Percentiles rank a stretch among this genome's conserved stretches.
Conservation (phyloP, 1,284 basidiomycete species). For the Hemileia vastatrix region DNA sequence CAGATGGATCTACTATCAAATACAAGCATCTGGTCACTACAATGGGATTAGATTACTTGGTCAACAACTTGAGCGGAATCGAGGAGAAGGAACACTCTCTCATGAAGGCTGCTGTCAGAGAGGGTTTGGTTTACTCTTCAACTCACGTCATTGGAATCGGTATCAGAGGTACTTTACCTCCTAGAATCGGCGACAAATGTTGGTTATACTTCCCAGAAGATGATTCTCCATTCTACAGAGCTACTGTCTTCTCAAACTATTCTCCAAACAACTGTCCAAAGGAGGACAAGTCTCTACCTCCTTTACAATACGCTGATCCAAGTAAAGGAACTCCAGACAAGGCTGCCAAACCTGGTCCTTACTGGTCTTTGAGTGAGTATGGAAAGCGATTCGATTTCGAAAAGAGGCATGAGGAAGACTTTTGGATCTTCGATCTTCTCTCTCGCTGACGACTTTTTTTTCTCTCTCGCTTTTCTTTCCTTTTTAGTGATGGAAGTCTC, state of each 20-base stretch:
- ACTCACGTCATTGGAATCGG: conserved; percentile 45
- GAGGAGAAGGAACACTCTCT: too few relatives aligned
- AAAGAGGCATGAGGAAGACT: background rate
- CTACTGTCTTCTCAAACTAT: conserved; percentile 45
- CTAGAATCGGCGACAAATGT: conserved; percentile 44
- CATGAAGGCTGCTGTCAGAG: conserved; percentile 36
- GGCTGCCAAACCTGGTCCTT: conserved; percentile 38
- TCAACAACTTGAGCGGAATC: conserved; percentile 29
- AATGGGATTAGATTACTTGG: conserved; percentile 39
- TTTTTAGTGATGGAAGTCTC: conserved; percentile 45
- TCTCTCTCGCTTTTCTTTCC: background rate
- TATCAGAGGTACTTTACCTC: conserved; percentile 39
- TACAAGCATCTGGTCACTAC: conserved; percentile 44
- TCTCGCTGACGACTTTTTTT: background rate
- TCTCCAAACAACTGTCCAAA: conserved; percentile 43
- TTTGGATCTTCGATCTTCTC: too few relatives aligned
- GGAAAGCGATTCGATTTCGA: background rate
- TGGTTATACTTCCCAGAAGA: conserved; percentile 46
- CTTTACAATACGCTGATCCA: conserved; percentile 42
- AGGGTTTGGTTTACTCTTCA: conserved; percentile 38
- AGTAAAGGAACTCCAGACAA: conserved; percentile 35
- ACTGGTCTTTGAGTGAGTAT: conserved; percentile 39
- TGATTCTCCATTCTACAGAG: conserved; percentile 44
- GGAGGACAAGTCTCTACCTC: conserved; percentile 37
- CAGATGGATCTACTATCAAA: conserved; percentile 38